Percentiles rank a stretch among this genome's conserved stretches.
Evolutionary conservation across 1,139 yeast species (phyloP).

Genomic region (Blastobotrys ciferrii): DNA sequence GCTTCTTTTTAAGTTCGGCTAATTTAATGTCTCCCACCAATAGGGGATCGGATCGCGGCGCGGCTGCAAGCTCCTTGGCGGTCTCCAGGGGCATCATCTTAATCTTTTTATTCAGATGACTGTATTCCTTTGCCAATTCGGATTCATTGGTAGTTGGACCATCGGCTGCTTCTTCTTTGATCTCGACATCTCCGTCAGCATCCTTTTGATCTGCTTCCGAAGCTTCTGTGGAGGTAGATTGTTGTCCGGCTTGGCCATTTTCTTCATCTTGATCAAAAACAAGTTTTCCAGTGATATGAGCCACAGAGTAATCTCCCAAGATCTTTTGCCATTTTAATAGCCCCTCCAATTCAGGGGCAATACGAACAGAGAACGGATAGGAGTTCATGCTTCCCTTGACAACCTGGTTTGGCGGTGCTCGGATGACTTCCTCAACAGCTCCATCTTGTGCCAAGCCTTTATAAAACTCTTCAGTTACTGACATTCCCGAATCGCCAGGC

Average conservation of each 20-base stretch:
- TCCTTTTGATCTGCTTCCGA: constrained; percentile 22
- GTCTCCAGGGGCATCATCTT: constrained; percentile 31
- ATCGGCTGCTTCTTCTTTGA: constrained; percentile 14
- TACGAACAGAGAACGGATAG: constrained; percentile 66
- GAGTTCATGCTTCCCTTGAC: constrained; percentile 58
- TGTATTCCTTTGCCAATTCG: neutral
- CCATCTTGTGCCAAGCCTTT: constrained; percentile 8
- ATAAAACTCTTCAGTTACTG: constrained; percentile 8
- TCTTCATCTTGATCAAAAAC: constrained; percentile 13
- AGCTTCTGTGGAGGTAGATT: no score
- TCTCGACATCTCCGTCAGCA: constrained; percentile 10
- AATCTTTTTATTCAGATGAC: constrained; percentile 1
- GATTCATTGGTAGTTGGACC: neutral
- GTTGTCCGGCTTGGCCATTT: constrained; percentile 18
- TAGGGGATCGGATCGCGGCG: constrained; percentile 43
- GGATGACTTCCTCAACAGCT: constrained; percentile 27
- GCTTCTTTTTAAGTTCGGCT: constrained; percentile 70
- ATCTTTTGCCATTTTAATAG: constrained; percentile 79
- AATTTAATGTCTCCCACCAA: constrained; percentile 88
- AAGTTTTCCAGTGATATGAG: constrained; percentile 78
- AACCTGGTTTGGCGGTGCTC: constrained; percentile 43
- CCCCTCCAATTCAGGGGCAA: constrained; percentile 66
- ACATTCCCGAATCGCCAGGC: constrained; percentile 17
- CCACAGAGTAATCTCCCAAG: constrained; percentile 76
- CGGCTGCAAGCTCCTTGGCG: constrained; percentile 32